Base-by-base conservation (phyloP, 768 basidiomycete species). In the Gelatoporia subvermispora region DNA sequence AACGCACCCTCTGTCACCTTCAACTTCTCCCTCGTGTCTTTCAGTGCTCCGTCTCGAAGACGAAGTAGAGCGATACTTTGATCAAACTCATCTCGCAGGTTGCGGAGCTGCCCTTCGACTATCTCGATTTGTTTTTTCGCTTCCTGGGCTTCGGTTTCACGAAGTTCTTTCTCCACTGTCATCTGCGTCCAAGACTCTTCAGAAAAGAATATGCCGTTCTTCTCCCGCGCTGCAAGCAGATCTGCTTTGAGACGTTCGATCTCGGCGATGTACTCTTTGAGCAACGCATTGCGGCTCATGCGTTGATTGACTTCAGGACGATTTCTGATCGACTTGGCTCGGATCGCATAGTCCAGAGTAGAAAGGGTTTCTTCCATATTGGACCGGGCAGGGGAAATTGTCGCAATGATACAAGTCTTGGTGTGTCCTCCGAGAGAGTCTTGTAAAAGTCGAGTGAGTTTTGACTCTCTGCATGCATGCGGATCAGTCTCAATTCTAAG, bases 351-450 rank as follows among this genome's bases (percentile, higher is more conserved):
- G 65, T 97, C 93, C 38, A 99, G 84, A 0, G 96, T 99, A 2
- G 94, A 96, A 17, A 96, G 78, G 0, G 96, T 98, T 68, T 98
- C 96, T 66, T 99, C 96, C 71, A 95, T 79, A 62, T 95, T 97
- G 21, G 84, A 89, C 20, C 90, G 82, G 4, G 92, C 89, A 1
- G 96, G 95, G 8, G 93, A 95, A 59, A 97, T 81, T 5, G 96
- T 98, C 0, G 94, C 96, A 53, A 99, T 89, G 61, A 99, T 93
- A 59, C 93, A 95, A 0, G 96, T 99, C 70, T 97, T 98, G 5
- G 96, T 99, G 25, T 84, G 79, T 0, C 96, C 96, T 5, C 96
- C 96, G 4, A 99, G 76, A n/a, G 96, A 99, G 68, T 99, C 96
- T 84, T 98, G 95, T 3, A 99, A 77, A 9, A 99, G 77, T 31